Evolutionary conservation across 2,329 filamentous ascomycete species (phyloP).

Genomic region (Alternaria arborescens): DNA sequence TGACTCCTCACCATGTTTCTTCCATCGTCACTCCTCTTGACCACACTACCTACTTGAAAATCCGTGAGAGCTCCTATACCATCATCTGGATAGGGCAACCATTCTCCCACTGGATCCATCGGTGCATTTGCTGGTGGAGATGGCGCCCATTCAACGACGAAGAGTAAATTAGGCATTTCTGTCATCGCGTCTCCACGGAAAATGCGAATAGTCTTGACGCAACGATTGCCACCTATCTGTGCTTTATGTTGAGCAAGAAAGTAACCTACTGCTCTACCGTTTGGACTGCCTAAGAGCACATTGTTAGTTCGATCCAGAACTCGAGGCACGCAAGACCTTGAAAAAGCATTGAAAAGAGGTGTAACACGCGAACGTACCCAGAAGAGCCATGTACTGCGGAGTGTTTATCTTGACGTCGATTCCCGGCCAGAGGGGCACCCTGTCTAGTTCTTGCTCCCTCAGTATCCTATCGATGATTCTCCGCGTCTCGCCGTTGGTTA

Average conservation of each 20-base stretch:
- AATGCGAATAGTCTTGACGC: background rate
- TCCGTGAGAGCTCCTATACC: background rate
- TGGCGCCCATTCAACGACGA: constrained; percentile 1
- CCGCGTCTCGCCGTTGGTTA: background rate
- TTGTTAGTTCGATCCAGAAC: background rate
- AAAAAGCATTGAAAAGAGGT: no score
- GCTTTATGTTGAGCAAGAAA: constrained; percentile 12
- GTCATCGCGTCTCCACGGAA: no score
- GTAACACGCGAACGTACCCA: constrained; percentile 1
- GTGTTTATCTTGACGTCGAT: background rate
- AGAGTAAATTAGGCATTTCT: background rate
- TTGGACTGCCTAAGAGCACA: constrained; percentile 2
- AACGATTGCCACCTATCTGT: constrained; percentile 3
- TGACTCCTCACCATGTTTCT: constrained; percentile 14
- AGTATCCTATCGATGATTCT: background rate
- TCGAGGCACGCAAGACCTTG: background rate
- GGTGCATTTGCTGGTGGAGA: background rate
- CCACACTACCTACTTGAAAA: background rate
- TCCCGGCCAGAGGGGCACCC: constrained; percentile 1
- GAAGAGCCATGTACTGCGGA: constrained; percentile 2
- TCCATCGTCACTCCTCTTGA: constrained; percentile 7
- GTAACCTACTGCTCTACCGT: background rate
- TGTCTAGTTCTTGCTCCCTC: background rate
- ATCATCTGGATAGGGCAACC: background rate
- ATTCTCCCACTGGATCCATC: background rate